These are phyloP conservation scores for Hemerocallis citrina DNA, from an alignment of 106 monocot genomes.

Conservation along the genomic window DNA sequence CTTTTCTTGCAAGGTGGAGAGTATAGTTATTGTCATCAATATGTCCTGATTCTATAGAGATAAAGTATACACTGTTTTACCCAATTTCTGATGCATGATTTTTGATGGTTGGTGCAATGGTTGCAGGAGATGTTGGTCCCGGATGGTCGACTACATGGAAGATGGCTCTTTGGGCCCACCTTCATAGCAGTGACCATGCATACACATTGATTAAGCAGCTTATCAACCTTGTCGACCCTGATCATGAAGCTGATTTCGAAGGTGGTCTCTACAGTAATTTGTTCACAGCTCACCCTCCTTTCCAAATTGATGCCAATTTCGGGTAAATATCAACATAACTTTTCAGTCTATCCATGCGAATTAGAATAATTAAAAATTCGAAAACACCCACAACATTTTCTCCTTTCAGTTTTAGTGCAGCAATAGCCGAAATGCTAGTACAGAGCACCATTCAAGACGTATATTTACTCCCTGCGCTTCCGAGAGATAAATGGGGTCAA, in stretches of 20 bases:
- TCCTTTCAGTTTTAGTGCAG: constrained; percentile 61
- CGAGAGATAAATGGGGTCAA: constrained; percentile 59
- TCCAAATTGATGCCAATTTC: constrained; percentile 97
- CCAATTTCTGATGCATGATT: too few relatives aligned
- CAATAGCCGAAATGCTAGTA: constrained; percentile 75
- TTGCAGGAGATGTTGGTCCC: constrained; percentile 79
- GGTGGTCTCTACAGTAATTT: constrained; percentile 93
- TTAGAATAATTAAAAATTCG: too few relatives aligned
- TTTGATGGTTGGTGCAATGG: too few relatives aligned
- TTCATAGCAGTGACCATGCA: constrained; percentile 66
- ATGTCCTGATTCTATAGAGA: too few relatives aligned
- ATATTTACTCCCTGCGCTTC: constrained; percentile 72
- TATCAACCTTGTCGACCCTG: constrained; percentile 78
- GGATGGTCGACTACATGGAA: constrained; percentile 99
- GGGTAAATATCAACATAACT: too few relatives aligned
- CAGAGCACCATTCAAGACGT: constrained; percentile 60
- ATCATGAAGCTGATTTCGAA: constrained; percentile 56
- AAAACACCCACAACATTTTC: too few relatives aligned
- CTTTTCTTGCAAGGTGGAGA: too few relatives aligned
- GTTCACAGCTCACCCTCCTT: constrained; percentile 94
- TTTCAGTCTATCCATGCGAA: too few relatives aligned
- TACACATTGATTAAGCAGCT: constrained; percentile 60
- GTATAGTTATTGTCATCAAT: too few relatives aligned
- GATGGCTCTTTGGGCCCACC: constrained; percentile 87
- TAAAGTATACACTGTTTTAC: too few relatives aligned